phyloP scores from a whole-genome alignment of 2,329 filamentous ascomycete species.

The Neopestalotiopsis sp. region DNA sequence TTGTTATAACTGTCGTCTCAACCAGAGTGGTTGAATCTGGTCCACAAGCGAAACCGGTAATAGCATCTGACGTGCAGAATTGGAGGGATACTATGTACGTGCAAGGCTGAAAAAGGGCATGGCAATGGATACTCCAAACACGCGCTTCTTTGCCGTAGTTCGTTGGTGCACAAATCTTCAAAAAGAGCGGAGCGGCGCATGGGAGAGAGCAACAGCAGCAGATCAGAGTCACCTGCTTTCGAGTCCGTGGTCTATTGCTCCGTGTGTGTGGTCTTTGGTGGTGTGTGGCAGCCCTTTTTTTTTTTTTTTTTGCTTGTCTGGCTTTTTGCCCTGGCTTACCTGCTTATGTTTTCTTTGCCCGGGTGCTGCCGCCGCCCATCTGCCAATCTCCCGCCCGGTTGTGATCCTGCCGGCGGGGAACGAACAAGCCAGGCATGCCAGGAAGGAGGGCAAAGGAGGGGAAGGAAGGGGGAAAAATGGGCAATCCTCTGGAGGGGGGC shows the following conservation, averaged over 20 bases:
- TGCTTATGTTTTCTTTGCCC: not conserved
- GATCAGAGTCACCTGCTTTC: constrained; percentile 1
- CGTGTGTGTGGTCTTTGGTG: no score
- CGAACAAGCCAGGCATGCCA: not conserved
- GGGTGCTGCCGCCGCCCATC: constrained; percentile 9
- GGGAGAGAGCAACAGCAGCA: constrained; percentile 7
- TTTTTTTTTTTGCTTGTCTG: no score
- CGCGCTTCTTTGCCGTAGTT: constrained; percentile 14
- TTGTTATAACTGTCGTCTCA: not conserved
- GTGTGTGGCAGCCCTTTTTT: no score
- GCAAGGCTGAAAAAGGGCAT: constrained; percentile 38
- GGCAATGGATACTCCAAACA: constrained; percentile 21
- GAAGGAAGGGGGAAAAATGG: no score
- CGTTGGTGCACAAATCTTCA: constrained; percentile 18
- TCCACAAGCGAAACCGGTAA: constrained; percentile 4
- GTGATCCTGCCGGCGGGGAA: not conserved
- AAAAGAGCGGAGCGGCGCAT: constrained; percentile 14
- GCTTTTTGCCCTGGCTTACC: not conserved
- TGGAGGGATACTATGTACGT: constrained; percentile 26
- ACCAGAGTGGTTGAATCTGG: not conserved
- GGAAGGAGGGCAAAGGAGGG: not conserved
- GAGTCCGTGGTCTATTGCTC: not conserved
- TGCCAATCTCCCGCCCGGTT: constrained; percentile 1
- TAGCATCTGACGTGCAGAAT: constrained; percentile 36
- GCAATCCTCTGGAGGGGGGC: not conserved